Conservation (phyloP, 1,284 basidiomycete species). For the Moesziomyces parantarcticus region DNA sequence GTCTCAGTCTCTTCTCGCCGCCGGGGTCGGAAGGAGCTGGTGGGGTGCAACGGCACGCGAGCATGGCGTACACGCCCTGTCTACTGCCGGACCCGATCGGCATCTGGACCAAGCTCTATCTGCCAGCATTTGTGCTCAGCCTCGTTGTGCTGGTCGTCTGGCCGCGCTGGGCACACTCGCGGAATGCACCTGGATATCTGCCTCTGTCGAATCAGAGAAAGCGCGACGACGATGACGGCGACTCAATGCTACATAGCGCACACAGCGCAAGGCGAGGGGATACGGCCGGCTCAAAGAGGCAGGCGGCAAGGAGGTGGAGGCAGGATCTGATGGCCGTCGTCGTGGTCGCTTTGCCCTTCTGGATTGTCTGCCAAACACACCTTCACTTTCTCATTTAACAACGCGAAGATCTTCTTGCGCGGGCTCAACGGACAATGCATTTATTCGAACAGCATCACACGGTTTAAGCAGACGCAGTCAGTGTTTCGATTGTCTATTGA, state of each 20-base stretch:
- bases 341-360: conserved; percentile 41
- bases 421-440: neutral
- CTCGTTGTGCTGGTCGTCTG: conserved; percentile 18
- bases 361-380: conserved; percentile 44
- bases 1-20: conserved; percentile 41
- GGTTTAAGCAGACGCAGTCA: too few species aligned
- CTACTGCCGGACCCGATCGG: conserved; percentile 56
- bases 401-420: too few species aligned
- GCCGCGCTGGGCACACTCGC: conserved; percentile 6
- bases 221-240: conserved; percentile 26
- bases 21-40: neutral
- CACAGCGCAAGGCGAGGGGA: neutral
- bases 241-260: neutral
- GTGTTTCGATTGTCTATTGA: neutral
- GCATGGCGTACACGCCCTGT: conserved; percentile 51
- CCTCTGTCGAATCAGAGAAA: conserved; percentile 21
- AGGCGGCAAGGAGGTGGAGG: conserved; percentile 8
- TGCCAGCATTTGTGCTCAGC: conserved; percentile 37
- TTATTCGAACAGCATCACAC: too few species aligned
- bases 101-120: conserved; percentile 52
- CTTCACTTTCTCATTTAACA: conserved; percentile 34
- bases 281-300: neutral
- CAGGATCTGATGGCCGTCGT: conserved; percentile 34
- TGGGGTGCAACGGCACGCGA: neutral
- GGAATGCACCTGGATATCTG: conserved; percentile 9